Percentiles rank a stretch among this genome's conserved stretches.
phyloP scores from a whole-genome alignment of 345 rosid genomes.

The Xanthoceras sorbifolium region DNA sequence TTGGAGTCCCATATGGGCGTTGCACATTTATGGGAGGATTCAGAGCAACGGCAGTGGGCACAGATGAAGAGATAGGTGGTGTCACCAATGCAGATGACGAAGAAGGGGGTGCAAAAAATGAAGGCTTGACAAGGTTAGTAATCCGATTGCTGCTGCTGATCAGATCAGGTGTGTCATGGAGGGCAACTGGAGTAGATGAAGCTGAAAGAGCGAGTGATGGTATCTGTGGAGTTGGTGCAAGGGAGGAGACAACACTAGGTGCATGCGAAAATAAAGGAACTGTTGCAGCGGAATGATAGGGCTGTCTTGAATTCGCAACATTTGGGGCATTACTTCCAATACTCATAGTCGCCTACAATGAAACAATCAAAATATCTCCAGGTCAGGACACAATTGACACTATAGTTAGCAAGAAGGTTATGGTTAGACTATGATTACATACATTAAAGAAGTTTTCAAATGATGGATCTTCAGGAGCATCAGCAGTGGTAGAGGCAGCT shows the following conservation, averaged over 20 bases:
- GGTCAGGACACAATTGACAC: neutral
- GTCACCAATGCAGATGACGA: conserved; percentile 45
- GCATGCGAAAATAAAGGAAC: conserved; percentile 42
- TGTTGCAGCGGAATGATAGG: conserved; percentile 37
- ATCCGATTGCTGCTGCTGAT: conserved; percentile 37
- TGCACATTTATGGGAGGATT: conserved; percentile 52
- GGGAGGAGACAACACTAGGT: conserved; percentile 31
- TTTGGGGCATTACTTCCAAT: conserved; percentile 42
- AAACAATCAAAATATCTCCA: conserved; percentile 8
- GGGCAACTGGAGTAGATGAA: conserved; percentile 31
- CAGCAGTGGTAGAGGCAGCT: conserved; percentile 36
- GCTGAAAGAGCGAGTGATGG: conserved; percentile 41
- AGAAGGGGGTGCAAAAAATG: conserved; percentile 50
- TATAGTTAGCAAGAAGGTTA: neutral
- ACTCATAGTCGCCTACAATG: conserved; percentile 44
- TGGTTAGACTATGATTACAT: conserved; percentile 13
- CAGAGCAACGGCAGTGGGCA: conserved; percentile 40
- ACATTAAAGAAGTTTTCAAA: conserved; percentile 66
- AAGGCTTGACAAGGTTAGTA: conserved; percentile 61
- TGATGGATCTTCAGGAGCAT: conserved; percentile 52
- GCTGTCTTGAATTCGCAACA: conserved; percentile 37
- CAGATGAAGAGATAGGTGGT: conserved; percentile 47
- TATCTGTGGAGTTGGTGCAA: conserved; percentile 35
- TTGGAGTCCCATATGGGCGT: conserved; percentile 61
- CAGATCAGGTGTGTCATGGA: conserved; percentile 41